Conservation (phyloP, 1,284 basidiomycete genomes). For the Trichosporon sp. region DNA sequence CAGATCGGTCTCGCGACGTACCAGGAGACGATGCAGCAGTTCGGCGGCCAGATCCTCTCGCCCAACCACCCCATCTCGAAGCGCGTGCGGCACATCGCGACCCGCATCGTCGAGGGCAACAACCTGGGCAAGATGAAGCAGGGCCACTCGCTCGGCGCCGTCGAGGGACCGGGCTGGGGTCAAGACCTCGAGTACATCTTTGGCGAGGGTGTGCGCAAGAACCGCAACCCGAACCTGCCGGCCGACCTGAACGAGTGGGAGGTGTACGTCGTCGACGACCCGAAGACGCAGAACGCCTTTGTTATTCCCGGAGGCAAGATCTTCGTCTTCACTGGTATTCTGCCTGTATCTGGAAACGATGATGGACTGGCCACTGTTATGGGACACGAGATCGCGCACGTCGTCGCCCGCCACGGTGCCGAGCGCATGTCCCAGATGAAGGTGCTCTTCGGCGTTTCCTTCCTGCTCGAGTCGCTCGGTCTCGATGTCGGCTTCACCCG, state of each 20-base stretch:
- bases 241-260: slow-evolving; percentile 57
- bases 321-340: slow-evolving; percentile 85
- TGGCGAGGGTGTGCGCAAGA: slow-evolving; percentile 30
- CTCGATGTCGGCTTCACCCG: slow-evolving; percentile 63
- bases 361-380: slow-evolving; percentile 83
- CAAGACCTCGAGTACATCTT: slow-evolving; percentile 32
- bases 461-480: slow-evolving; percentile 64
- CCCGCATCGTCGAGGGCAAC: slow-evolving; percentile 71
- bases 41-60: slow-evolving; percentile 62
- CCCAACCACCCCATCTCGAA: slow-evolving; percentile 67
- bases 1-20: slow-evolving; percentile 29
- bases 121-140: slow-evolving; percentile 67
- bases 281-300: slow-evolving; percentile 74
- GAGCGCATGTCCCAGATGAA: slow-evolving; percentile 61
- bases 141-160: slow-evolving; percentile 44
- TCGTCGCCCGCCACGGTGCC: slow-evolving; percentile 47
- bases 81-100: slow-evolving; percentile 71
- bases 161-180: slow-evolving; percentile 46
- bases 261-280: slow-evolving; percentile 78
- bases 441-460: slow-evolving; percentile 61
- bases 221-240: slow-evolving; percentile 10
- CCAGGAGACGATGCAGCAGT: slow-evolving; percentile 29
- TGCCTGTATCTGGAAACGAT: slow-evolving; percentile 76
- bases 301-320: slow-evolving; percentile 75
- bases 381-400: slow-evolving; percentile 88